Percentiles rank a stretch among this genome's conserved stretches.
phyloP scores from a whole-genome alignment of 305 asterid genomes.

The Vinca major region DNA sequence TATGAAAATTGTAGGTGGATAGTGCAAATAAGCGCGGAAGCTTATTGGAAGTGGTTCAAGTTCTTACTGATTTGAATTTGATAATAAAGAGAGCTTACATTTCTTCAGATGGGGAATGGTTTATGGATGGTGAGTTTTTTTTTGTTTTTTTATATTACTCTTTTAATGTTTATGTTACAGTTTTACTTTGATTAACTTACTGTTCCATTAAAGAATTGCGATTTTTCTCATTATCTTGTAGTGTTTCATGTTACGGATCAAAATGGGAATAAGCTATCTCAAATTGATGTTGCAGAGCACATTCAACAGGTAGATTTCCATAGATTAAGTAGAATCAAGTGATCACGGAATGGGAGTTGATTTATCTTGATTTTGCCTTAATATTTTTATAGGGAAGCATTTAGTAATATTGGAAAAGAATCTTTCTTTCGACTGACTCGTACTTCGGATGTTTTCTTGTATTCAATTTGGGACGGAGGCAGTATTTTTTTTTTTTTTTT shows the following conservation, averaged over 20 bases:
- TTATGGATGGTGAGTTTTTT: slow-evolving; percentile 64
- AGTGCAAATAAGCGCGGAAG: slow-evolving; percentile 44
- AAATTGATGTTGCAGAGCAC: slow-evolving; percentile 27
- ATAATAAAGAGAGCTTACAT: slow-evolving; percentile 72
- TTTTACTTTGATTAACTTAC: background rate
- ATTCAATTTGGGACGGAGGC: no score
- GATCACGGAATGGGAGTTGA: background rate
- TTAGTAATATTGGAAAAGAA: background rate
- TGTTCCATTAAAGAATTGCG: background rate
- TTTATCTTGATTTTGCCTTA: background rate
- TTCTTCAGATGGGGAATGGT: slow-evolving; percentile 87
- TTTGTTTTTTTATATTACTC: background rate
- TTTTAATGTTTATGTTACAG: no score
- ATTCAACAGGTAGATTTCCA: slow-evolving; percentile 33
- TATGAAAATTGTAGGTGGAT: slow-evolving; percentile 32
- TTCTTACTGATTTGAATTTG: slow-evolving; percentile 72
- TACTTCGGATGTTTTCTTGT: background rate
- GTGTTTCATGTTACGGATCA: slow-evolving; percentile 41
- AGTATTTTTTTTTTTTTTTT: no score
- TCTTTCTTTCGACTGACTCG: background rate
- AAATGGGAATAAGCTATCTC: slow-evolving; percentile 29
- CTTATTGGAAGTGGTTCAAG: slow-evolving; percentile 66
- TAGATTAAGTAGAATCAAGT: background rate
- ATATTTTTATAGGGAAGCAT: background rate
- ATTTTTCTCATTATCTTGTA: slow-evolving; percentile 11